Conservation (phyloP, 164 flowering plant genomes). For the Magnolia officinalis region DNA sequence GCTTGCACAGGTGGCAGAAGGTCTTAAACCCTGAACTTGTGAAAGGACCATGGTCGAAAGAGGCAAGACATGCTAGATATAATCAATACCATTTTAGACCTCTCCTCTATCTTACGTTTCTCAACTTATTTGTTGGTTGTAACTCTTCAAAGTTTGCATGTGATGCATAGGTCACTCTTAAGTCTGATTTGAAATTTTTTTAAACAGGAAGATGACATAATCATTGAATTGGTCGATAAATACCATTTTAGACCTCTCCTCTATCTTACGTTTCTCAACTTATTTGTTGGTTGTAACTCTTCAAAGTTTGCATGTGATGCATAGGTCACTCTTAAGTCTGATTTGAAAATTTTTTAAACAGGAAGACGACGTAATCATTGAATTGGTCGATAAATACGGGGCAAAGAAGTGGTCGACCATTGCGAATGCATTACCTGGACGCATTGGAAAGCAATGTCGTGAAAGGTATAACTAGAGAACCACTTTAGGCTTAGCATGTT, state of each 20-base stretch:
- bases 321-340: not conserved
- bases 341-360: slow-evolving; percentile 10
- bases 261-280: not conserved
- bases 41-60: slow-evolving; percentile 58
- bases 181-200: not conserved
- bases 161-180: not conserved
- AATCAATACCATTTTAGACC: not conserved
- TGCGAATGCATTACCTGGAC: slow-evolving; percentile 50
- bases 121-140: not conserved
- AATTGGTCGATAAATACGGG: slow-evolving; percentile 41
- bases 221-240: slow-evolving; percentile 40
- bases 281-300: not conserved
- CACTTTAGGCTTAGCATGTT: not conserved
- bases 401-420: slow-evolving; percentile 49
- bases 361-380: slow-evolving; percentile 49
- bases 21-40: slow-evolving; percentile 55
- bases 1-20: slow-evolving; percentile 60
- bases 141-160: not conserved
- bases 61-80: slow-evolving; percentile 23
- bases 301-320: not conserved
- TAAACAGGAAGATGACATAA: slow-evolving; percentile 46
- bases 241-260: not conserved
- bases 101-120: not conserved
- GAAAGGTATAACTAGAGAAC: slow-evolving; percentile 35
- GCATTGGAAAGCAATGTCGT: slow-evolving; percentile 60